phyloP scores from a whole-genome alignment of 352 stramenopile species.

The Globisporangium nagaii region DNA sequence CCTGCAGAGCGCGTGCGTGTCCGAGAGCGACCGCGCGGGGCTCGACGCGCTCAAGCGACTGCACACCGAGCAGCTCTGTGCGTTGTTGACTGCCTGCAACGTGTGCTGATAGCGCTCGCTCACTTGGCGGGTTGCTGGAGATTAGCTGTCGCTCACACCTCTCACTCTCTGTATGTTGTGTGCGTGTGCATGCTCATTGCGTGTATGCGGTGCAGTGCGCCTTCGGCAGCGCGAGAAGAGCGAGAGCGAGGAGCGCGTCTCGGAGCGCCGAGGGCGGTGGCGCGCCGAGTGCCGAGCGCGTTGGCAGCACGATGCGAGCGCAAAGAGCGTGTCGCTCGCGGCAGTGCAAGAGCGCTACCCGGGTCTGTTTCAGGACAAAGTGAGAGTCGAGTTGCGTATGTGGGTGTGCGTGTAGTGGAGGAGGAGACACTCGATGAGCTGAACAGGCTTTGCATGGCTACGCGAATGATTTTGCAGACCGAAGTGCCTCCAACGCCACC shows the following conservation, averaged over 20 bases:
- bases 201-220: slow-evolving; percentile 19
- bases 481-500: background rate
- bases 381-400: slow-evolving; percentile 6
- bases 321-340: slow-evolving; percentile 24
- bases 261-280: slow-evolving; percentile 28
- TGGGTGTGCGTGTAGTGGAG: too few species aligned
- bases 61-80: slow-evolving; percentile 42
- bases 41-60: slow-evolving; percentile 29
- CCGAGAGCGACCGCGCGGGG: slow-evolving; percentile 18
- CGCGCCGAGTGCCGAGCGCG: slow-evolving; percentile 28
- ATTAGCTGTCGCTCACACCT: background rate
- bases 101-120: background rate
- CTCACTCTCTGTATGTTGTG: background rate
- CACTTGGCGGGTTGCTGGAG: background rate
- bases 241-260: slow-evolving; percentile 15
- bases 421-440: too few species aligned
- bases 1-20: slow-evolving; percentile 16
- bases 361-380: slow-evolving; percentile 32
- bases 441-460: background rate
- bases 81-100: slow-evolving; percentile 2
- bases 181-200: background rate
- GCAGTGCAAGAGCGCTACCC: slow-evolving; percentile 32
- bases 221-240: slow-evolving; percentile 15
- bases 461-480: background rate
- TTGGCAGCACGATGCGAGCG: slow-evolving; percentile 18